phyloP scores from a whole-genome alignment of 169 alveolate species.

The Eimeria praecox region DNA sequence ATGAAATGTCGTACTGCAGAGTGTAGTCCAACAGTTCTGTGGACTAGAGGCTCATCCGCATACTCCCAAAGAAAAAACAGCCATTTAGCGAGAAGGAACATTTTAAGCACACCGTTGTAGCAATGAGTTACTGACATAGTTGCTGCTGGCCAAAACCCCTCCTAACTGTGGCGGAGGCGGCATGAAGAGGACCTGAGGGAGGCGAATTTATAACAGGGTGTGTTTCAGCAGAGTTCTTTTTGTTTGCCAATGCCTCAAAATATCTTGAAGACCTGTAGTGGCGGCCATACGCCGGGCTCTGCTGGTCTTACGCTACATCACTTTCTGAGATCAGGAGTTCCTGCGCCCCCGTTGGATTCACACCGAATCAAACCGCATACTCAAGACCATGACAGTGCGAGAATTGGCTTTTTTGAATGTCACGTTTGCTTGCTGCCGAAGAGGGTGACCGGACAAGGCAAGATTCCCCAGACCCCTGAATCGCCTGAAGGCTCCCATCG shows the following conservation, averaged over 20 bases:
- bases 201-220: too few species aligned
- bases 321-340: not conserved
- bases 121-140: not conserved
- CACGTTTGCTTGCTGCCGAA: slow-evolving; percentile 54
- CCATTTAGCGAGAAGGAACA: not conserved
- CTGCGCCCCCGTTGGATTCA: not conserved
- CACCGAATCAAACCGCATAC: not conserved
- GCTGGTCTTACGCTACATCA: not conserved
- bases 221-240: not conserved
- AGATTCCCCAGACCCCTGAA: not conserved
- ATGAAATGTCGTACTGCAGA: not conserved
- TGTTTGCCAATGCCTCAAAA: not conserved
- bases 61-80: not conserved
- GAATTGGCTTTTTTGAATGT: slow-evolving; percentile 55
- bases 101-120: too few species aligned
- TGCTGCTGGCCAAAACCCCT: too few species aligned
- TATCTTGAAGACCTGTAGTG: not conserved
- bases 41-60: not conserved
- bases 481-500: not conserved
- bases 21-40: not conserved
- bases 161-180: too few species aligned
- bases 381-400: not conserved
- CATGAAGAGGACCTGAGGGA: not conserved
- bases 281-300: not conserved
- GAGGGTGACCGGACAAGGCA: not conserved